Evolutionary conservation across 495 filamentous ascomycete species (phyloP), one percentile per base, ranked within the genome.

Genomic region (Stereocaulon alpinum): DNA sequence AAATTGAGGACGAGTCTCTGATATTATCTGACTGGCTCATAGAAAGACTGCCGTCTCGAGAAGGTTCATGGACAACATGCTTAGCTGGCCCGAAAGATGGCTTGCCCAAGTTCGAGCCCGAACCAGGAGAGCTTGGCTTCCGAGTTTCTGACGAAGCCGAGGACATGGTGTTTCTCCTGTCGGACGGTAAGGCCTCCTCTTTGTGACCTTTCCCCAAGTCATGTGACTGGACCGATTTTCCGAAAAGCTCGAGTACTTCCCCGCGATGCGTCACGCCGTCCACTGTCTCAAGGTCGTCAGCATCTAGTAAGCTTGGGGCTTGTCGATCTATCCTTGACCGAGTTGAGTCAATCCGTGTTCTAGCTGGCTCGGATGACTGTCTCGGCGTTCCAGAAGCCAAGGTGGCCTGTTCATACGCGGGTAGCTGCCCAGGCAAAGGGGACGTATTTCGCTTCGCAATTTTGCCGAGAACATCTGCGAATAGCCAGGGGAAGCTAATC

Each of bases 401-500:
- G 15, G 15, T 20, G 24, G 49, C 10, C 18, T 51, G 3, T 43
- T 11, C 29, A 40, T 20, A 32, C 15, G 20, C 22, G 17, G 41
- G 22, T 1, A 44, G 11, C 15, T 27, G 12, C 17, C 6, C 49
- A 2, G 17, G 0, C 3, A n/a, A 12, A 6, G 51, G n/a, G 30
- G 29, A 40, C 18, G 34, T 30, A 30, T 49, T 54, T 11, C 67
- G 61, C 4, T 72, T 75, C 22, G 87, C 91, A 61, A 97, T 85
- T 40, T 76, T 77, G 6, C 89, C 87, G 2, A 99, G 77, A 55
- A 88, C 75, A 37, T 79, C 72, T 0, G 79, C 73, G 56, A 97
- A 94, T 10, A 97, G 68, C 94, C 93, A 99, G 0, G 93, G 91
- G 65, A 96, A 97, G 64, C 84, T 92, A 66, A 96, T 93, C 24